Evolutionary conservation across 2,329 filamentous ascomycete genomes (phyloP).

Genomic region (Penicillium verrucosum): DNA sequence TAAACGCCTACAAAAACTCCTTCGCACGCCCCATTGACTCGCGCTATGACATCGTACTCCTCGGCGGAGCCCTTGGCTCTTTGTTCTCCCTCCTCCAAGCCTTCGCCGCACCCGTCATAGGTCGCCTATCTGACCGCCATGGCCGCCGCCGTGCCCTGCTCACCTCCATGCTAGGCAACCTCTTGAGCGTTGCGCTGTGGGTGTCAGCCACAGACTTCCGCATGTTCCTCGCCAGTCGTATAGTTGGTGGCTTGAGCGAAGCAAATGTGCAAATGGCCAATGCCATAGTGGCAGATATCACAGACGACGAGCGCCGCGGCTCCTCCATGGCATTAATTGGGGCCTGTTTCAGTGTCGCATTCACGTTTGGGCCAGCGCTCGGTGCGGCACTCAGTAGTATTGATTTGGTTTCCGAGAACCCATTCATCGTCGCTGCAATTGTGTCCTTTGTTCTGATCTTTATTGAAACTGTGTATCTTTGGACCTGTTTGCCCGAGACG

Average conservation of each 20-base stretch:
- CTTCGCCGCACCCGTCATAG: conserved; percentile 86
- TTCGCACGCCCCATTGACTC: conserved; percentile 93
- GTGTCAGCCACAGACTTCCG: conserved; percentile 90
- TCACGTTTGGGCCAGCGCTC: conserved; percentile 91
- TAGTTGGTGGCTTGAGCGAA: conserved; percentile 91
- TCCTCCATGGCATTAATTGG: conserved; percentile 95
- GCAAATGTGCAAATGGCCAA: conserved; percentile 96
- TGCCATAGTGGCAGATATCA: conserved; percentile 94
- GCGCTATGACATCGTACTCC: conserved; percentile 91
- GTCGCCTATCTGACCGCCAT: conserved; percentile 79
- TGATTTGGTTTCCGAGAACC: conserved; percentile 76
- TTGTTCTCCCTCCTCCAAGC: conserved; percentile 92
- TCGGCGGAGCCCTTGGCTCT: conserved; percentile 89
- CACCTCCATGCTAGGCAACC: conserved; percentile 89
- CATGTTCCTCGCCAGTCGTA: conserved; percentile 87
- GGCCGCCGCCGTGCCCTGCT: conserved; percentile 84
- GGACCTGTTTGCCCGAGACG: conserved; percentile 81
- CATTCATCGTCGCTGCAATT: conserved; percentile 87
- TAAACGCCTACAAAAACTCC: conserved; percentile 92
- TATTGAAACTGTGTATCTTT: conserved; percentile 83
- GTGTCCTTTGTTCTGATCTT: conserved; percentile 84
- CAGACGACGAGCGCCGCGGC: conserved; percentile 76
- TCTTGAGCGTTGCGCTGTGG: conserved; percentile 90
- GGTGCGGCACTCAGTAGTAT: conserved; percentile 82
- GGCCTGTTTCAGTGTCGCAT: conserved; percentile 93